Evolutionary conservation across 208 protist genomes (phyloP), one percentile per base, ranked within the genome.

Genomic region (Blechomonas ayalai): DNA sequence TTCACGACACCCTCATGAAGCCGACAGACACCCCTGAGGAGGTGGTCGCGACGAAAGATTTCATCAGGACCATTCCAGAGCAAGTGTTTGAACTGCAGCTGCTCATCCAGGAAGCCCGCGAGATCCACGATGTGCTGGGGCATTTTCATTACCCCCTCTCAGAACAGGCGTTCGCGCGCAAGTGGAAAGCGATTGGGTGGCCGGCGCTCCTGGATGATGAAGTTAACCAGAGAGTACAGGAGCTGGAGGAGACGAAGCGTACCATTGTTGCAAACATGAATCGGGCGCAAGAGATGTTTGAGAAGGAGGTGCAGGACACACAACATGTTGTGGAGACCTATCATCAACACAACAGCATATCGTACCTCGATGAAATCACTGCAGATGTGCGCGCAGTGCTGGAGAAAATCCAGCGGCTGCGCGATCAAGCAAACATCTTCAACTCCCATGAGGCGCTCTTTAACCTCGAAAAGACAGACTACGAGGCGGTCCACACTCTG

Each of bases 391-490:
- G 52, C 24, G 36, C 57, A 22, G 47, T 98, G 28, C 64, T 89
- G 29, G 77, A 90, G 27, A 67, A 96, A 50, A 92, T 99, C 16
- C 57, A 82, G 44, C 44, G 71, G 13, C 72, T 82, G 28, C 68
- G 92, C 20, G 77, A 82, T 15, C 82, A 94, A 52, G 84, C 86
- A 1, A 85, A 82, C 59, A 82, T 77, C 12, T 97, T 97, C 67
- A 97, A 98, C 71, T 82, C 72, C 15, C 78, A 97, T 51, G 95
- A 99, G 55, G 52, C 35, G n/a, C 80, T 98, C 24, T 97, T 98
- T 57, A 89, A 86, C 42, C 63, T 92, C 28, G 78, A 96, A 22
- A 73, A 90, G 55, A 98, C 94, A 0, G 87, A 97, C 45, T 98
- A 98, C 69, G 39, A 45, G 10, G 61, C 78, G 25, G 79, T 97